These are phyloP conservation scores for Pseudevernia furfuracea DNA, from an alignment of 495 filamentous ascomycete species.

Conservation along the genomic window DNA sequence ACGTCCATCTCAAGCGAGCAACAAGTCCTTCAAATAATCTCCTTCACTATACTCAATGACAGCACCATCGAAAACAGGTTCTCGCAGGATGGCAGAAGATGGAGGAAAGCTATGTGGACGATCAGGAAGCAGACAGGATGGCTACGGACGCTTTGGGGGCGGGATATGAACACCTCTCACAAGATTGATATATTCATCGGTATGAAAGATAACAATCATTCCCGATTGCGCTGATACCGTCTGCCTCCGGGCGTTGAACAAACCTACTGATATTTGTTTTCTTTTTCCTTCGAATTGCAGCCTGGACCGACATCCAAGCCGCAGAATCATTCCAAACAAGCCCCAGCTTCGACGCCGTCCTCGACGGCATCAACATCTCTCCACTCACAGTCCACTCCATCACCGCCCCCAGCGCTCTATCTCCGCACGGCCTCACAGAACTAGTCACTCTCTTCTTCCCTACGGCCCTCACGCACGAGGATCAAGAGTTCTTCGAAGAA, in stretches of 20 bases:
- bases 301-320: background rate
- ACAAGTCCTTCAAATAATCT: constrained; percentile 9
- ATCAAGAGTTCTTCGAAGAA: background rate
- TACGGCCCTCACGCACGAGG: background rate
- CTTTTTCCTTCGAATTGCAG: background rate
- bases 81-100: constrained; percentile 10
- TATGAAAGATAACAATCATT: background rate
- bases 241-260: background rate
- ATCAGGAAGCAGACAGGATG: constrained; percentile 13
- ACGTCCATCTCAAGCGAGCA: background rate
- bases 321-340: constrained; percentile 8
- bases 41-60: constrained; percentile 11
- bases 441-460: constrained; percentile 5
- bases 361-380: constrained; percentile 1
- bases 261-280: background rate
- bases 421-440: background rate
- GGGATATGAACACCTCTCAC: constrained; percentile 9
- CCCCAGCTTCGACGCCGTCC: background rate
- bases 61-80: constrained; percentile 5
- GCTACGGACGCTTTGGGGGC: constrained; percentile 13
- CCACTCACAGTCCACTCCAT: constrained; percentile 1
- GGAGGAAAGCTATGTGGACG: constrained; percentile 8
- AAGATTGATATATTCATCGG: constrained; percentile 11
- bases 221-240: background rate
- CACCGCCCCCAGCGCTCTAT: background rate